Conservation (phyloP, 2,329 filamentous ascomycete genomes). For the Leptographium galeiforme region DNA sequence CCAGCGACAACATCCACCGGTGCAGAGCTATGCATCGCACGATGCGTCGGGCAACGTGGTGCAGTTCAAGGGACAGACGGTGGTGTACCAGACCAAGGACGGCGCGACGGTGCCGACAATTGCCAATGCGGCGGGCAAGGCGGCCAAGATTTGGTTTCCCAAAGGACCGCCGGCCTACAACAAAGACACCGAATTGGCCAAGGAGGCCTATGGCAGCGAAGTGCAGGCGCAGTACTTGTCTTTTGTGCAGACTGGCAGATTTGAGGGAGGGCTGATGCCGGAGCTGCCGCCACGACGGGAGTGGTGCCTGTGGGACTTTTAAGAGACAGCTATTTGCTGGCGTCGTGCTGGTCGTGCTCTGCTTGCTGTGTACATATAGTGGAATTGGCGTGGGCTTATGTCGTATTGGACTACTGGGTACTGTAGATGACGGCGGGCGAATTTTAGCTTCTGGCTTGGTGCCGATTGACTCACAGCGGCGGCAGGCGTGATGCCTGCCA, state of each 20-base stretch:
- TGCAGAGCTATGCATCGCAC: conserved; percentile 16
- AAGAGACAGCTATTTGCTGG: background rate
- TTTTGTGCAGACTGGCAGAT: conserved; percentile 52
- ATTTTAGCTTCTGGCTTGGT: too few relatives aligned
- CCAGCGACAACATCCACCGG: conserved; percentile 17
- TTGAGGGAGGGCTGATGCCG: conserved; percentile 60
- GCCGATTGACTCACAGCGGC: background rate
- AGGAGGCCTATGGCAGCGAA: conserved; percentile 31
- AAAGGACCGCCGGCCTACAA: conserved; percentile 52
- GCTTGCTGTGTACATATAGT: background rate
- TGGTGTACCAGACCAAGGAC: conserved; percentile 26
- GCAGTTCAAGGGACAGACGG: conserved; percentile 19
- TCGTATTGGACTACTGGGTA: too few relatives aligned
- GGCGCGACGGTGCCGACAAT: conserved; percentile 17
- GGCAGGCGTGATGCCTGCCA: background rate
- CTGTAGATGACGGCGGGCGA: too few relatives aligned
- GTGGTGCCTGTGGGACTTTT: conserved; percentile 64
- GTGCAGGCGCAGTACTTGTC: conserved; percentile 46
- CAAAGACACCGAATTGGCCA: conserved; percentile 46
- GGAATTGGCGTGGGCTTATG: background rate
- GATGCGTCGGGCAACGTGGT: conserved; percentile 13
- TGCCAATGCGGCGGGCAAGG: conserved; percentile 11
- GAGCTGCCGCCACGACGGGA: conserved; percentile 65
- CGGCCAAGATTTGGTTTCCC: conserved; percentile 58
- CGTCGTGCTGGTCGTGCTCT: too few relatives aligned